Evolutionary conservation across 1,284 basidiomycete species (phyloP).

Genomic region (Ustilago curta): DNA sequence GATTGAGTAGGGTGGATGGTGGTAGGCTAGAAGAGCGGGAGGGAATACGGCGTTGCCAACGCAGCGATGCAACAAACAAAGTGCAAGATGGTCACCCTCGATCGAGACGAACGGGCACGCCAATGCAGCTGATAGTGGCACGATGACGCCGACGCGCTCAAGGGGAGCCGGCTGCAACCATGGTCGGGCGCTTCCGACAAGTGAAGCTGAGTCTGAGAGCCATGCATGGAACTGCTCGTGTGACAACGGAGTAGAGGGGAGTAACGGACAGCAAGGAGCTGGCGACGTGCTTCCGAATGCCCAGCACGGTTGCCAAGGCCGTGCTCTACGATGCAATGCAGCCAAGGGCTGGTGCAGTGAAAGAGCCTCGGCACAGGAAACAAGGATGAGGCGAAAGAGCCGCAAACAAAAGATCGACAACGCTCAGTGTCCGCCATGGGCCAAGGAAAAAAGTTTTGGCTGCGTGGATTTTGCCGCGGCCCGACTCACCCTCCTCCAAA

Average conservation of each 20-base stretch:
- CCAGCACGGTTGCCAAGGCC: conserved; percentile 3
- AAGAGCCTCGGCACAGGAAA: not conserved
- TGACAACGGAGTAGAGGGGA: not conserved
- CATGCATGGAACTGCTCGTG: conserved; percentile 18
- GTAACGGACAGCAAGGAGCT: not conserved
- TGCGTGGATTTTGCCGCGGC: conserved; percentile 33
- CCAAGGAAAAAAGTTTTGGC: conserved; percentile 6
- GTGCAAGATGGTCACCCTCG: conserved; percentile 4
- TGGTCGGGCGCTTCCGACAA: conserved; percentile 1
- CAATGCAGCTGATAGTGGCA: conserved; percentile 7
- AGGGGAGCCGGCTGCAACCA: conserved; percentile 7
- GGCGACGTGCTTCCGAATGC: not conserved
- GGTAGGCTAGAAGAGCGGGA: not conserved
- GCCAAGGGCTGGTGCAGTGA: not conserved
- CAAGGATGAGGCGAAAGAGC: not conserved
- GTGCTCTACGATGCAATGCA: not conserved
- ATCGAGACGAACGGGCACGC: conserved; percentile 1
- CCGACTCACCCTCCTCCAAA: conserved; percentile 2
- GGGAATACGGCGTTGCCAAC: not conserved
- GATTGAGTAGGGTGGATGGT: conserved; percentile 12
- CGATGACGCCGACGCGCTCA: conserved; percentile 25
- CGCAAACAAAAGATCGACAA: conserved; percentile 3
- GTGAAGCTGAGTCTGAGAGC: conserved; percentile 11
- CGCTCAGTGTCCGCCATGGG: conserved; percentile 14
- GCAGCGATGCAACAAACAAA: not conserved